Evolutionary conservation across 805 yeast species (phyloP), one percentile per base, ranked within the genome.

Genomic region (Yarrowia deformans): DNA sequence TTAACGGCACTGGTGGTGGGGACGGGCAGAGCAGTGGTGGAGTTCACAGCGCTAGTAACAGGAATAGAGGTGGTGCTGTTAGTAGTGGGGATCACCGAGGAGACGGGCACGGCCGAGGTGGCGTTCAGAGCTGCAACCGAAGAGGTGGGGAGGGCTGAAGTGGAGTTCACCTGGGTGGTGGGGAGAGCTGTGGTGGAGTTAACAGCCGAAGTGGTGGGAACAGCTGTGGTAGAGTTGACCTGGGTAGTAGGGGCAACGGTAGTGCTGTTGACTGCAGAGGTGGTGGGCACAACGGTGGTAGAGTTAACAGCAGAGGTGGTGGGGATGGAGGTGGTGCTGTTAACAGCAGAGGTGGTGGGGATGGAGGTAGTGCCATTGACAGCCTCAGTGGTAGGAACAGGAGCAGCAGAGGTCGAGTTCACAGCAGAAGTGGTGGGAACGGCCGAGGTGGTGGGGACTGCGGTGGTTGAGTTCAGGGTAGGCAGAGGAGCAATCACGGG

Each of bases 111-210:
- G 23, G 60, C 60, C 1, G 60, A 54, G 14, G 60, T 54, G 34
- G 45, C 60, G 45, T 54, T 54, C 45, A 54, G 60, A 34, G 63
- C 63, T 10, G 29, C 48, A 42, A 49, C 16, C 29, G 29, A 23
- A 29, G 56, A 34, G 29, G 60, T 55, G 37, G 63, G 63, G 12
- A 40, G 39, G 8, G 16, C 48, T 8, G 63, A 10, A n/a, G 63
- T 56, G 14, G 63, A 56, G 63, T 56, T 56, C 32, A 16, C 63
- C 34, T 8, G 35, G 39, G 61, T 52, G 29, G 58, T 52, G 34
- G 58, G 58, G 6, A 37, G 16, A 1, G 56, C 56, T 9, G 40
- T 35, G 32, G 58, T 37, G 32, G n/a, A 5, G 58, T 35, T 52
- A 4, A 37, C n/a, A n/a, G n/a, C 43, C 12, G 16, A 16, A 12